Evolutionary conservation across 1,284 basidiomycete genomes (phyloP).

Genomic region (Cronartium quercuum): DNA sequence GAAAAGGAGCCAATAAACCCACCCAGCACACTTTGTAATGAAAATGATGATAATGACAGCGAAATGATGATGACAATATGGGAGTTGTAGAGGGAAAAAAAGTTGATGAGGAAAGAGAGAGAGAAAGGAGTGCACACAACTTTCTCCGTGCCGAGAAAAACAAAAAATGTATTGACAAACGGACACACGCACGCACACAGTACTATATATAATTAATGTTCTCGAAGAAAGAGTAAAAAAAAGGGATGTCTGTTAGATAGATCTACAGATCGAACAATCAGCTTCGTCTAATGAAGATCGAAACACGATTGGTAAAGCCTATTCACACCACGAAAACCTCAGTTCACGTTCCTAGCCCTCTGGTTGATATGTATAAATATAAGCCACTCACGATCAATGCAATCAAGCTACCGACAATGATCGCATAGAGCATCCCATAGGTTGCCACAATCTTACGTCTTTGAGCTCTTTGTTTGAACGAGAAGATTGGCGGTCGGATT

Average conservation of each 20-base stretch:
- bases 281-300: slow-evolving; percentile 32
- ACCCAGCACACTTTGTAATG: no score
- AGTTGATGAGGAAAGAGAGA: no score
- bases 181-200: no score
- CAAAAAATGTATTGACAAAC: neutral
- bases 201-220: no score
- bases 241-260: slow-evolving; percentile 16
- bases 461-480: slow-evolving; percentile 75
- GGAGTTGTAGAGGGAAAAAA: no score
- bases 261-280: slow-evolving; percentile 33
- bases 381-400: slow-evolving; percentile 27
- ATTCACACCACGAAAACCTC: no score
- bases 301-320: slow-evolving; percentile 34
- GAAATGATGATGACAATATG: no score
- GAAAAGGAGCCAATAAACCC: no score
- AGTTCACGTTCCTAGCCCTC: no score
- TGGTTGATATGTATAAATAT: no score
- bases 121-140: neutral
- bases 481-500: slow-evolving; percentile 88
- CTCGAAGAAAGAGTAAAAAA: neutral
- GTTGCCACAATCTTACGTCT: slow-evolving; percentile 63
- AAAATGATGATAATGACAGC: no score
- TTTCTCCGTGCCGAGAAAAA: neutral
- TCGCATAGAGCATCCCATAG: slow-evolving; percentile 32
- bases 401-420: slow-evolving; percentile 27